Evolutionary conservation across 225 moss, liverwort and hornwort species (phyloP), one percentile per base, ranked within the genome.

Genomic region (Asterella californica): DNA sequence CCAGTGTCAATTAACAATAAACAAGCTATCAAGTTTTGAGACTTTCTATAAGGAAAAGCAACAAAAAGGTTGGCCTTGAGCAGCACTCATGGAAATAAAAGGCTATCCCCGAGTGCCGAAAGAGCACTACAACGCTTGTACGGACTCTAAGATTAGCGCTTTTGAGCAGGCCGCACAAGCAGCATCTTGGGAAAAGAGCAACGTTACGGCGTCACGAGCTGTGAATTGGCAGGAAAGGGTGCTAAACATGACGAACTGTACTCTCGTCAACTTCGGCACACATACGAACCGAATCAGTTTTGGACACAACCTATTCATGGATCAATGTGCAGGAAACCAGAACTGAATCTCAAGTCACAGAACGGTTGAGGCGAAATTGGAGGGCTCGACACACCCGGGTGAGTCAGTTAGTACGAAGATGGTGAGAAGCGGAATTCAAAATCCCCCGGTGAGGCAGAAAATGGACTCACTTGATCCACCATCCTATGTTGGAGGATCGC

Each of bases 401-500:
- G 18, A 52, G 52, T 17, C 12, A 52, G 2, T 52, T 12, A 52
- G 1, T 52, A 17, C 14, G 12, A 12, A 6, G 52, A 52, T 52
- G 17, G 10, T 30, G 24, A 30, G 10, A 70, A 17, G 45, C 21
- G 45, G 18, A 70, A 17, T 70, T 2, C 6, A 42, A 27, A 61
- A 48, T 10, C n/a, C 47, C 21, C 24, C 4, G n/a, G 47, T 47
- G 17, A 27, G 71, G 47, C 25, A 71, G 42, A 42, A 47, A 46
- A 25, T 19, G 18, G 47, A 47, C 70, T 84, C 74, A 97, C 97
- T 90, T 99, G 95, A 89, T 95, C 93, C 60, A 95, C 99, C 99
- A 99, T 99, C 84, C 91, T 99, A 82, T 99, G 91, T 88, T 91
- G 93, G 54, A 99, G 85, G 76, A 99, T 93, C 34, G 95, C 88